A percentile compares a stretch with the other conserved stretches of the same genome.
Evolutionary conservation across 164 flowering plant genomes (phyloP).

Genomic region (Cinnamomum micranthum): DNA sequence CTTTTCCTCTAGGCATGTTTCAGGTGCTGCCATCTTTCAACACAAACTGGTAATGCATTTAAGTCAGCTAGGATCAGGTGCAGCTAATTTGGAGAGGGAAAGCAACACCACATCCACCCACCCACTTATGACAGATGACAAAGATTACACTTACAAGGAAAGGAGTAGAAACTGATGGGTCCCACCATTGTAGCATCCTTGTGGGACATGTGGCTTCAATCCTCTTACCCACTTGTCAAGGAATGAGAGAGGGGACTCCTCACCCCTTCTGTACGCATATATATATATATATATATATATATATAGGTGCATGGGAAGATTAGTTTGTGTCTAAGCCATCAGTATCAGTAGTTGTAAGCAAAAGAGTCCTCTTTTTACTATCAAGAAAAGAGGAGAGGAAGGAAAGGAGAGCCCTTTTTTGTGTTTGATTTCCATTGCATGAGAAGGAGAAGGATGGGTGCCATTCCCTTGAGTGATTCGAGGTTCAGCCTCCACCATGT

Average conservation of each 20-base stretch:
- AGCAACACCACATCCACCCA: constrained; percentile 6
- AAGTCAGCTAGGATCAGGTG: background rate
- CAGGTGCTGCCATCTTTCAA: background rate
- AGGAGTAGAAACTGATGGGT: background rate
- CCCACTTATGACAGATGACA: constrained; percentile 6
- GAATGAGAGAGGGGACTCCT: constrained; percentile 1
- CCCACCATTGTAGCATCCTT: constrained; percentile 1
- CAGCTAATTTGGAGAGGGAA: background rate
- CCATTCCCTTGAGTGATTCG: constrained; percentile 28
- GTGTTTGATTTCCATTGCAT: background rate
- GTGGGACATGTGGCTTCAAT: constrained; percentile 19
- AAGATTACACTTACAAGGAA: constrained; percentile 2
- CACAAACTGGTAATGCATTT: background rate
- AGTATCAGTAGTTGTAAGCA: background rate
- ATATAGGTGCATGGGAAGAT: background rate
- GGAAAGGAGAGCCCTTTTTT: background rate
- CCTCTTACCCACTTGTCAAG: constrained; percentile 33
- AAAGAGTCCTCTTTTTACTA: no score
- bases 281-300: no score
- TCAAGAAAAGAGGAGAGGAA: no score
- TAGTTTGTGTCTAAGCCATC: background rate
- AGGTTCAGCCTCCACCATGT: constrained; percentile 16
- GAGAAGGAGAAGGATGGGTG: constrained; percentile 35
- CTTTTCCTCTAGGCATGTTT: background rate
- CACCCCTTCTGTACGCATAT: background rate